Evolutionary conservation across 2,329 filamentous ascomycete species (phyloP), one percentile per base, ranked within the genome.

Genomic region (Allantophomopsis lycopodina): DNA sequence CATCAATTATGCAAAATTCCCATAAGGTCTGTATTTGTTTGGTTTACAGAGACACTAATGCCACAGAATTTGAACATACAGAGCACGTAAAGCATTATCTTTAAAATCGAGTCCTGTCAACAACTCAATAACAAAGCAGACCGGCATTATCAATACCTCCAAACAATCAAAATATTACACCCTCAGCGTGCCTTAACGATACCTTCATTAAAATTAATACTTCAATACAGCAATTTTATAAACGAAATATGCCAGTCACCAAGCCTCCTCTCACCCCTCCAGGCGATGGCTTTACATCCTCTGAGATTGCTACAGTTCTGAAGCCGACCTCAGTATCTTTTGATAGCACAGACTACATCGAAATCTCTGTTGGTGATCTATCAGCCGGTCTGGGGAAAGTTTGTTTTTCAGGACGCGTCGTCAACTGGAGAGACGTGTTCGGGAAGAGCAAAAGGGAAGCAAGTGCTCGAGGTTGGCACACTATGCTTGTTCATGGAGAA

Each of bases 401-500:
- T 21, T 60, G 60, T 2, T 68, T 78, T 42, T 63, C 60, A 30
- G 74, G 74, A 2, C 60, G 74, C 20, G 52, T 79, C 11, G 69
- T 72, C 10, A 76, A 76, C 50, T 63, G 74, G 44, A 66, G 57
- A 36, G 59, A 69, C 21, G 55, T 62, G 6, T 48, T 52, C 10
- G 65, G 61, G 16, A 55, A 55, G 3, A 63, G 57, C 42, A 65
- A 61, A 44, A 60, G 56, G 32, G 60, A 64, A 30, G 55, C 53
- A 31, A 60, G 61, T 32, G 66, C 70, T 2, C 62, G 63, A 44
- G 68, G 69, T 12, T 71, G 64, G 49, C 56, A 74, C 41, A 68
- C 67, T 40, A 50, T 78, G 7, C 61, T 71, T 23, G 50, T 79
- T n/a, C 68, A 67, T 37, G 74, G 79, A 50, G 62, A 71, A 34